Evolutionary conservation across 805 yeast genomes (phyloP), one percentile per base, ranked within the genome.

Genomic region (Komagataella pastoris): DNA sequence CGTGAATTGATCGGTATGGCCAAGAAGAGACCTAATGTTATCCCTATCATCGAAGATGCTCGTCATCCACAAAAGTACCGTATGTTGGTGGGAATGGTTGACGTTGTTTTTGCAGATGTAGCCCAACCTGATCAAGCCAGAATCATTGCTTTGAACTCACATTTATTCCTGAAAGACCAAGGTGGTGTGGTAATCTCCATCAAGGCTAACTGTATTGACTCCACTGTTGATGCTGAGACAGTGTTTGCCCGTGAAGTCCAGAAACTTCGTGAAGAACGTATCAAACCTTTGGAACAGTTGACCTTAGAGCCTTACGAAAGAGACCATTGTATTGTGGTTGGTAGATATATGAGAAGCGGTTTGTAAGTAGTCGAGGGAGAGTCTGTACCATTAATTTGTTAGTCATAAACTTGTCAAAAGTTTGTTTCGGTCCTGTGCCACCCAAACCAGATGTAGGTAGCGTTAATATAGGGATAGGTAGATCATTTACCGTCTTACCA

Each of bases 111-210:
- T 67, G 99, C 99, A 56, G 99, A 93, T 79, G 99, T 93, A 69
- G 99, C 99, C 59, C 99, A 93, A 78, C 99, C 99, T 47, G 99
- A 93, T 76, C 99, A 93, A 78, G 99, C 99, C 62, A 95, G 99
- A 85, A 93, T 93, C 69, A 91, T 93, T 70, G 99, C 98, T 51
- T 82, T 93, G 69, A 93, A 93, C 81, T 84, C 98, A 53, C 99
- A 93, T 73, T 78, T 91, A 80, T 93, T 93, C 85, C 80, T 93
- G 69, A 93, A 93, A 74, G 97, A 93, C 72, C 89, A 85, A 73
- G 99, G 99, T 74, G 96, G 96, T 69, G 99, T 93, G 60, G 93
- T 93, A 58, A 93, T 93, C 67, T 91, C 98, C 65, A 93, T 93
- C 75, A 93, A 93, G 82, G 99, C 99, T 64, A 93, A 93, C 89